These are phyloP conservation scores for Phialophora tarda DNA, from an alignment of 2,329 filamentous ascomycete genomes.

Conservation along the genomic window DNA sequence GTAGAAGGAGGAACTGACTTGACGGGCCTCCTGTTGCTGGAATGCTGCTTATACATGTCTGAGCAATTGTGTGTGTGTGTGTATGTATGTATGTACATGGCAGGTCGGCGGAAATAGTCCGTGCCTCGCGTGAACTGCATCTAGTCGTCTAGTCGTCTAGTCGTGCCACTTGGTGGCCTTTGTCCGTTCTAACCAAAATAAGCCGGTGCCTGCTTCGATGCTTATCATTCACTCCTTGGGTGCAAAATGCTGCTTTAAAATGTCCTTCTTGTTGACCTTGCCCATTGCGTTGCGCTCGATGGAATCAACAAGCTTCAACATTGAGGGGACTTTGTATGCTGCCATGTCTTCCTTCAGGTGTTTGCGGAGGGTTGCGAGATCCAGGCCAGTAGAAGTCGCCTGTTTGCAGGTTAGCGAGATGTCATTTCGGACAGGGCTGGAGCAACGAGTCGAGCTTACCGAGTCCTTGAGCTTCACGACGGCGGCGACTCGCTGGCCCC, in stretches of 20 bases:
- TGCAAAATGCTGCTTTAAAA: slow-evolving; percentile 55
- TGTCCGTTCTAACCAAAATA: slow-evolving; percentile 28
- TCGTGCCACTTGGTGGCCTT: slow-evolving; percentile 19
- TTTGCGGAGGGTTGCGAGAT: slow-evolving; percentile 45
- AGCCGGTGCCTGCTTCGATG: slow-evolving; percentile 22
- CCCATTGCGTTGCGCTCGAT: slow-evolving; percentile 97
- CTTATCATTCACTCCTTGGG: slow-evolving; percentile 13
- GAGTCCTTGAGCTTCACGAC: slow-evolving; percentile 59
- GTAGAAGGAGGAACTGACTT: not conserved
- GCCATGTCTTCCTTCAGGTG: slow-evolving; percentile 71
- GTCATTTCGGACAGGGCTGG: not conserved
- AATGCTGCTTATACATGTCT: not conserved
- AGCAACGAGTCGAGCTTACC: slow-evolving; percentile 17
- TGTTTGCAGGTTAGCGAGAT: slow-evolving; percentile 4
- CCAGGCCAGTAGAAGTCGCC: slow-evolving; percentile 10
- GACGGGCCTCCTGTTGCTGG: not conserved
- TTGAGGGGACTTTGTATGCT: slow-evolving; percentile 90
- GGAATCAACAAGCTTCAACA: slow-evolving; percentile 76
- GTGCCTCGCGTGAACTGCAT: not conserved
- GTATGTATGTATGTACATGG: not conserved
- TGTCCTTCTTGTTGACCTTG: slow-evolving; percentile 68
- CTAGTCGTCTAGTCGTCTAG: not conserved
- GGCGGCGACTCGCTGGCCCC: slow-evolving; percentile 94
- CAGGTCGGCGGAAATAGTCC: not conserved
- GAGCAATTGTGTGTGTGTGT: not conserved